These are phyloP conservation scores for Kwoniella newhampshirensis DNA, from an alignment of 768 basidiomycete species.

Conservation along the genomic window DNA sequence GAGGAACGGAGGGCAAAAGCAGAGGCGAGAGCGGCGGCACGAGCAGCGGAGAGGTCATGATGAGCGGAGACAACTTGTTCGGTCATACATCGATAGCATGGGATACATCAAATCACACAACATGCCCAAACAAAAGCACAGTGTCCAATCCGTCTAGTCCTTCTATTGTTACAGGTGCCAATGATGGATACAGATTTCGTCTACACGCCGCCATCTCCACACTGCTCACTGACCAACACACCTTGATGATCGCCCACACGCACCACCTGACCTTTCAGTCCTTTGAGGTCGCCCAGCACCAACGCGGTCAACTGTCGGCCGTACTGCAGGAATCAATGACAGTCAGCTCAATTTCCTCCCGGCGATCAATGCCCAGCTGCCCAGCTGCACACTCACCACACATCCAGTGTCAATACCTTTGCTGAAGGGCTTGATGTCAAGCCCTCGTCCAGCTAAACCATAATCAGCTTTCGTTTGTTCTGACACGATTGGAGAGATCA, in stretches of 20 bases:
- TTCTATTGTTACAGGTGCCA: neutral
- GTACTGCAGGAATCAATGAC: conserved; percentile 57
- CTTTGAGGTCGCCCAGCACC: conserved; percentile 57
- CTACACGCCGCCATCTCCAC: conserved; percentile 49
- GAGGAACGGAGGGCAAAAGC: conserved; percentile 36
- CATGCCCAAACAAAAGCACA: too few species aligned
- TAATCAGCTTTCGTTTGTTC: too few species aligned
- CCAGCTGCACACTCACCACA: conserved; percentile 56
- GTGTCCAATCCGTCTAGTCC: too few species aligned
- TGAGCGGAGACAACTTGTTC: too few species aligned
- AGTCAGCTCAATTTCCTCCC: conserved; percentile 1
- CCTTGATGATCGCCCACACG: conserved; percentile 64
- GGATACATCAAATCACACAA: too few species aligned
- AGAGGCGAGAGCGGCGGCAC: conserved; percentile 16
- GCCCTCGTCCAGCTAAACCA: conserved; percentile 66
- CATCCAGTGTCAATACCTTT: conserved; percentile 86
- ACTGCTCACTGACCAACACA: conserved; percentile 61
- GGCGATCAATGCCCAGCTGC: neutral
- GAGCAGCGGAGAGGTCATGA: neutral
- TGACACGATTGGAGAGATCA: conserved; percentile 4
- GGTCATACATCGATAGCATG: too few species aligned
- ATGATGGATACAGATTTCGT: neutral
- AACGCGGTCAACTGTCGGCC: conserved; percentile 66
- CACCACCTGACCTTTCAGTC: conserved; percentile 51
- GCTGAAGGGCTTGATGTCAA: conserved; percentile 79